Conservation (phyloP, 805 yeast genomes). For the Spathaspora boniae region DNA sequence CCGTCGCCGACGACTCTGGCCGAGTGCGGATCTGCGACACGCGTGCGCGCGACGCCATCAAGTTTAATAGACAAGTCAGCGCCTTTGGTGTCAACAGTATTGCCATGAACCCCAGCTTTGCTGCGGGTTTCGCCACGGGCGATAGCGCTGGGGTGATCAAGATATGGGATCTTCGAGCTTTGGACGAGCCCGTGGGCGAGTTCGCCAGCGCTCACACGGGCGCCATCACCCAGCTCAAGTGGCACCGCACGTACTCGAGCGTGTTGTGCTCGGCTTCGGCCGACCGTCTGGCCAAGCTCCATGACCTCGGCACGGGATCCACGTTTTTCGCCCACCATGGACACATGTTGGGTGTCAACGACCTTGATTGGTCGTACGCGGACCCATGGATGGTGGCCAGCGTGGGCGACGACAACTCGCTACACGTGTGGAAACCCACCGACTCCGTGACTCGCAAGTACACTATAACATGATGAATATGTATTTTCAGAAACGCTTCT, state of each 20-base stretch:
- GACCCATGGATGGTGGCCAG: conserved; percentile 69
- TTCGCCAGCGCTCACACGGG: conserved; percentile 43
- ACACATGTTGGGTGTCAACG: conserved; percentile 83
- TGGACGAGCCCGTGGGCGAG: conserved; percentile 3
- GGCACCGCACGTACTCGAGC: conserved; percentile 60
- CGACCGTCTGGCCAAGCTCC: conserved; percentile 59
- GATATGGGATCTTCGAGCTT: conserved; percentile 63
- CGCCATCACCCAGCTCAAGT: conserved; percentile 61
- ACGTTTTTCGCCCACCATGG: conserved; percentile 73
- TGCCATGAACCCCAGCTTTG: conserved; percentile 55
- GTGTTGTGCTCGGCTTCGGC: conserved; percentile 65
- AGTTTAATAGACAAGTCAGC: conserved; percentile 8
- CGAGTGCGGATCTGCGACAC: conserved; percentile 50
- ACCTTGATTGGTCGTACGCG: conserved; percentile 75
- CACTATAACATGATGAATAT: conserved; percentile 3
- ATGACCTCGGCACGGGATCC: conserved; percentile 57
- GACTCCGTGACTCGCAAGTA: conserved; percentile 9
- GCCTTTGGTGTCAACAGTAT: conserved; percentile 50
- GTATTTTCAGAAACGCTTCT: conserved; percentile 4
- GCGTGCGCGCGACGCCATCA: conserved; percentile 24
- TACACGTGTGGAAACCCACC: conserved; percentile 84
- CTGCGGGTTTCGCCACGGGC: conserved; percentile 63
- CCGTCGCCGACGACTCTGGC: conserved; percentile 65
- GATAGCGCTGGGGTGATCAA: conserved; percentile 53
- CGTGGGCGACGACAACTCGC: conserved; percentile 79